These are phyloP conservation scores for Kregervanrija fluxuum DNA, from an alignment of 805 yeast species.

Conservation along the genomic window DNA sequence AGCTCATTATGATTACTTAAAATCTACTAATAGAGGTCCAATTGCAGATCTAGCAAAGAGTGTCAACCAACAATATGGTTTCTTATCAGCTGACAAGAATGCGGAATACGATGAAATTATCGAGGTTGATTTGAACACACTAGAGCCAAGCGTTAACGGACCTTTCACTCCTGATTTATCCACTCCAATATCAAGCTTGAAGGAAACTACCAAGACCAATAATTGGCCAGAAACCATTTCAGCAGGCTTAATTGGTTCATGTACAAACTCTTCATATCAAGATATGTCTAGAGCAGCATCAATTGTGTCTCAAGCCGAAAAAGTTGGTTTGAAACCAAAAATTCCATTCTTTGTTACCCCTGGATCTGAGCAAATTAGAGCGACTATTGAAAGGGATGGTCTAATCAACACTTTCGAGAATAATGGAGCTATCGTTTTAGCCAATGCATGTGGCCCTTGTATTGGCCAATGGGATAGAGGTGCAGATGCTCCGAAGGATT, in stretches of 20 bases:
- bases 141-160: slow-evolving; percentile 96
- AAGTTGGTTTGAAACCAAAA: slow-evolving; percentile 87
- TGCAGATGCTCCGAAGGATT: slow-evolving; percentile 82
- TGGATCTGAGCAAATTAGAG: slow-evolving; percentile 97
- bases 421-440: slow-evolving; percentile 89
- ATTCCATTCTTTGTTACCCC: slow-evolving; percentile 91
- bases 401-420: slow-evolving; percentile 80
- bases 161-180: slow-evolving; percentile 98
- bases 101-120: slow-evolving; percentile 89
- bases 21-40: slow-evolving; percentile 78
- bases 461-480: slow-evolving; percentile 98
- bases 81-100: slow-evolving; percentile 83
- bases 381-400: slow-evolving; percentile 96
- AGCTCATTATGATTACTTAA: slow-evolving; percentile 79
- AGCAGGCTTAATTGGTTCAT: slow-evolving; percentile 96
- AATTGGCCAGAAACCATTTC: slow-evolving; percentile 90
- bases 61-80: slow-evolving; percentile 53
- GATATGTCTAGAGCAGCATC: slow-evolving; percentile 97
- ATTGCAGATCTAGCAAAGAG: slow-evolving; percentile 75
- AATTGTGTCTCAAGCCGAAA: slow-evolving; percentile 83
- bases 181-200: slow-evolving; percentile 85
- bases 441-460: slow-evolving; percentile 99
- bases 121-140: slow-evolving; percentile 80
- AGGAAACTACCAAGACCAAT: slow-evolving; percentile 73
- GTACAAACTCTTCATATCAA: slow-evolving; percentile 98